phyloP scores from a whole-genome alignment of 805 yeast genomes.

The Sugiyamaella mastotermitis region DNA sequence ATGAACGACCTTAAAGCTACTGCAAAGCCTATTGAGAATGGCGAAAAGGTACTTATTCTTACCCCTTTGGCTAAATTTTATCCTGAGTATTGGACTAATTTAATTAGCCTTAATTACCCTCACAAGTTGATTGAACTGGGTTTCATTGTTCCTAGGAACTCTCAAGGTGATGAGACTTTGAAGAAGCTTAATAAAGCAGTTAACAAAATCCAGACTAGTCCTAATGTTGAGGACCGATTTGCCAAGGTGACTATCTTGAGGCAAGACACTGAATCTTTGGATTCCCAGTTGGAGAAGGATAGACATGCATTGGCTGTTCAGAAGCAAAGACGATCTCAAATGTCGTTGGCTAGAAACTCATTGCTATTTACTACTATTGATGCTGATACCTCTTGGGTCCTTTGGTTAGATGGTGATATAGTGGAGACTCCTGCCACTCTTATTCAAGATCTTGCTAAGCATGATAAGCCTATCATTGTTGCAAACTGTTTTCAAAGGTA shows the following conservation, averaged over 20 bases:
- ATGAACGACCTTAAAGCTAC: slow-evolving; percentile 72
- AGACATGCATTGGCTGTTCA: slow-evolving; percentile 85
- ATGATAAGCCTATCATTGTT: slow-evolving; percentile 79
- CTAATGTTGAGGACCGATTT: slow-evolving; percentile 54
- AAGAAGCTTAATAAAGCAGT: slow-evolving; percentile 68
- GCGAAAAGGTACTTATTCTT: slow-evolving; percentile 77
- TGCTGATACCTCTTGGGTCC: slow-evolving; percentile 88
- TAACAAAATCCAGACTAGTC: slow-evolving; percentile 60
- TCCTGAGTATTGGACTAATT: slow-evolving; percentile 81
- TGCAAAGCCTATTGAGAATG: slow-evolving; percentile 63
- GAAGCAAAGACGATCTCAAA: slow-evolving; percentile 78
- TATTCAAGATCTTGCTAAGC: slow-evolving; percentile 80
- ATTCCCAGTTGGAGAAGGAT: slow-evolving; percentile 73
- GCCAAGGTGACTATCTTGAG: slow-evolving; percentile 81
- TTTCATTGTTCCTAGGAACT: slow-evolving; percentile 78
- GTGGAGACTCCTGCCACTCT: slow-evolving; percentile 79
- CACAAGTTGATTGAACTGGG: slow-evolving; percentile 82
- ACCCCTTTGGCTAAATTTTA: slow-evolving; percentile 89
- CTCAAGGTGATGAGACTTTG: slow-evolving; percentile 77
- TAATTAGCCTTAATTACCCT: slow-evolving; percentile 71
- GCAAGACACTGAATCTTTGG: slow-evolving; percentile 75
- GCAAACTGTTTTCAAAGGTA: slow-evolving; percentile 92
- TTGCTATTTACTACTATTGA: slow-evolving; percentile 81
- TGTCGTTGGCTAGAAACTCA: slow-evolving; percentile 95
- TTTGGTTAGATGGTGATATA: slow-evolving; percentile 95